Evolutionary conservation across 2,329 filamentous ascomycete genomes (phyloP).

Genomic region (Alternaria brassicae): DNA sequence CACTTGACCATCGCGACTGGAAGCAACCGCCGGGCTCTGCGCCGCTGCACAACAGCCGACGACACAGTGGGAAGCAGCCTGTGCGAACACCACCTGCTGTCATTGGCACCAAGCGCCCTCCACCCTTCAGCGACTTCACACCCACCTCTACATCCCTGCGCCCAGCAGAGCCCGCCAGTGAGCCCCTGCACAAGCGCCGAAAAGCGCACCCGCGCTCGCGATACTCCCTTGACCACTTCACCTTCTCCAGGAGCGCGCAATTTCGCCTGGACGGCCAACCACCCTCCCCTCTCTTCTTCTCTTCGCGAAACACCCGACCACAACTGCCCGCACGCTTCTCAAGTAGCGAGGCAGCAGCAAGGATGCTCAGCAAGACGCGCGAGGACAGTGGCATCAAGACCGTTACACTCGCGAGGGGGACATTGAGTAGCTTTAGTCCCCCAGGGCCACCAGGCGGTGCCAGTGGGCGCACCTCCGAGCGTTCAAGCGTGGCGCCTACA

Average conservation of each 20-base stretch:
- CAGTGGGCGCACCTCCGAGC: constrained; percentile 62
- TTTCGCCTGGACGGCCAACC: constrained; percentile 44
- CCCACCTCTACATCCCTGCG: neutral
- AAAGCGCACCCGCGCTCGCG: constrained; percentile 38
- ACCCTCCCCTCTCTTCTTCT: constrained; percentile 62
- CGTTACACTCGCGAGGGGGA: constrained; percentile 59
- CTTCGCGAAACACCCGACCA: constrained; percentile 53
- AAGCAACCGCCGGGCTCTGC: constrained; percentile 21
- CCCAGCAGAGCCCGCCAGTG: constrained; percentile 26
- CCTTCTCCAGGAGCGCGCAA: constrained; percentile 30
- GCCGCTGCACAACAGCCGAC: constrained; percentile 15
- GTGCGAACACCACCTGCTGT: constrained; percentile 27
- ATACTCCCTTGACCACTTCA: constrained; percentile 49
- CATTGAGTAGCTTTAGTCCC: constrained; percentile 49
- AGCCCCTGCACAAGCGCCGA: constrained; percentile 48
- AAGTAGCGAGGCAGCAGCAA: constrained; percentile 65
- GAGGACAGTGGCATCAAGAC: constrained; percentile 61
- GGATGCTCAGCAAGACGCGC: constrained; percentile 61
- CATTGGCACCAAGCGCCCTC: constrained; percentile 33
- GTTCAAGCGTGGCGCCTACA: constrained; percentile 58
- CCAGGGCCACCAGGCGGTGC: constrained; percentile 57
- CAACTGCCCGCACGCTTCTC: constrained; percentile 62
- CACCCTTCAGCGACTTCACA: constrained; percentile 4
- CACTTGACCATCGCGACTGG: constrained; percentile 21
- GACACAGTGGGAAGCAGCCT: constrained; percentile 1